A percentile compares a stretch with the other conserved stretches of the same genome.
Evolutionary conservation across 345 rosid genomes (phyloP).

Genomic region (Salix suchowensis): DNA sequence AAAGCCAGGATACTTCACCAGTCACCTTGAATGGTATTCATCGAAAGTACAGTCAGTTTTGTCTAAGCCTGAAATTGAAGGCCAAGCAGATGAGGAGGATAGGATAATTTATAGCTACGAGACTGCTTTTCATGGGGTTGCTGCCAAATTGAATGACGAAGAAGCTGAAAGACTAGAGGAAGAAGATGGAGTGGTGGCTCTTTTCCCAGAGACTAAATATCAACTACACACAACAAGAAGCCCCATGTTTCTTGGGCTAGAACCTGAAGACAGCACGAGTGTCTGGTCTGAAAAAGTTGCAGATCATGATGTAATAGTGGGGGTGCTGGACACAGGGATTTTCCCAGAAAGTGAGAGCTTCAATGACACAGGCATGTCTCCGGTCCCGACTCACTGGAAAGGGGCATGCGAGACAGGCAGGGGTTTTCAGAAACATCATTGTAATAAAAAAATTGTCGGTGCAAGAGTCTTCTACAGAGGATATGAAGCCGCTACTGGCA

Average conservation of each 20-base stretch:
- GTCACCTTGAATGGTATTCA: conserved; percentile 71
- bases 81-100: conserved; percentile 29
- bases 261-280: conserved; percentile 15
- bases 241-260: conserved; percentile 23
- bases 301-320: conserved; percentile 24
- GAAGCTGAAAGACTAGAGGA: conserved; percentile 21
- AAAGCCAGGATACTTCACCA: conserved; percentile 56
- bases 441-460: conserved; percentile 26
- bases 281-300: conserved; percentile 16
- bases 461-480: conserved; percentile 27
- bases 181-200: conserved; percentile 21
- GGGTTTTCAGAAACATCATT: conserved; percentile 15
- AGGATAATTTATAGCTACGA: conserved; percentile 44
- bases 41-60: conserved; percentile 53
- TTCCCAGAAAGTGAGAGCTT: conserved; percentile 32
- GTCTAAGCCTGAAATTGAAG: conserved; percentile 24
- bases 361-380: conserved; percentile 27
- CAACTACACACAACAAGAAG: conserved; percentile 30
- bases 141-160: conserved; percentile 22
- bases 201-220: conserved; percentile 22
- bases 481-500: conserved; percentile 21
- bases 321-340: conserved; percentile 25
- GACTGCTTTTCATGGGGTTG: conserved; percentile 23
- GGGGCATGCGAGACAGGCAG: conserved; percentile 28
- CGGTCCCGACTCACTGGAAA: conserved; percentile 22